Evolutionary conservation across 345 rosid species (phyloP), one percentile per base, ranked within the genome.

Genomic region (Rubroshorea leprosula): DNA sequence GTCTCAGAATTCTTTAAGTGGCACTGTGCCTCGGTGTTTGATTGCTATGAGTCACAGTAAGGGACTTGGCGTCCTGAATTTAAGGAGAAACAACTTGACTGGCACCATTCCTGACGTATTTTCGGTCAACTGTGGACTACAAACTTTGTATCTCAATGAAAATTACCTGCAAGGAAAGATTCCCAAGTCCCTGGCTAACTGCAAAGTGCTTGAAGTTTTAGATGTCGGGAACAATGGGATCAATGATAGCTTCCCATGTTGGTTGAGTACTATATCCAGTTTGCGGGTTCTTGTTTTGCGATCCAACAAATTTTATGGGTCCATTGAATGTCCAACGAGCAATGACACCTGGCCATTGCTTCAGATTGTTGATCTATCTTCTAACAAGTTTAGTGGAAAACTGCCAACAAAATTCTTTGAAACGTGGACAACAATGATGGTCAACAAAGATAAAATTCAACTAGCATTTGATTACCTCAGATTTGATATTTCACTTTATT

Each of bases 281-380:
- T 65, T 81, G 54, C 60, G 58, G 4, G 74, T 72, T 22, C 81
- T 76, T 4, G 68, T 74, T 54, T 51, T 81, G 27, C 58, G 80
- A 14, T 66, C 21, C 0, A 81, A 81, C 62, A 23, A 0, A 0
- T 72, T 80, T n/a, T 39, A 11, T 11, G 83, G 81, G 0, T 0
- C 0, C 0, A 51, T 75, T n/a, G 53, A 51, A 20, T 77, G 80
- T 50, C 23, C 14, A 1, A 0, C 18, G 8, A 26, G 6, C n/a
- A 0, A 4, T 5, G 22, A 0, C 5, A 8, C 13, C 0, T 78
- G 72, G 79, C 49, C 57, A 0, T 66, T 0, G 67, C 75, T 72
- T 62, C 85, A 77, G 26, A 74, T 77, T 45, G 48, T 80, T 0
- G 80, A 77, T 27, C 31, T 27, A 3, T 27, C 31, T 27, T 27